Evolutionary conservation across 2,329 filamentous ascomycete species (phyloP).

Genomic region (Exserohilum rostratum): DNA sequence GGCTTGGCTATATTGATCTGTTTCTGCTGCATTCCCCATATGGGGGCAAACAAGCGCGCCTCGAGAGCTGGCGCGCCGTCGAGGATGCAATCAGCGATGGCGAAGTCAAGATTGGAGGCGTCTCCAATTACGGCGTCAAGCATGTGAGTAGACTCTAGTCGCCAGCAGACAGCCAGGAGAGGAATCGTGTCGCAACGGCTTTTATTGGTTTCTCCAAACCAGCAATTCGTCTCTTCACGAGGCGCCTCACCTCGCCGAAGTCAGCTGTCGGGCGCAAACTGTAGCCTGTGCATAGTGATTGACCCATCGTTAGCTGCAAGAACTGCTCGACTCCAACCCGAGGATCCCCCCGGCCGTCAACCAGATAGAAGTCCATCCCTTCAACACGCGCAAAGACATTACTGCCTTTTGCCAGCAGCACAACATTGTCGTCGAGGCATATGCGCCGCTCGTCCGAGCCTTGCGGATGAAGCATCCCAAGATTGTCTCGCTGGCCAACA

Average conservation of each 20-base stretch:
- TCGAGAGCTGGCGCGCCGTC: slow-evolving; percentile 77
- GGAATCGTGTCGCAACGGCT: neutral
- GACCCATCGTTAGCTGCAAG: slow-evolving; percentile 61
- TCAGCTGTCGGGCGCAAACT: neutral
- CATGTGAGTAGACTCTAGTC: slow-evolving; percentile 61
- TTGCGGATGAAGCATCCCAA: slow-evolving; percentile 71
- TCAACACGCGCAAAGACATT: slow-evolving; percentile 73
- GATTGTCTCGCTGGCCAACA: slow-evolving; percentile 66
- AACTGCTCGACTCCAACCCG: slow-evolving; percentile 68
- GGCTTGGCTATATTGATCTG: slow-evolving; percentile 76
- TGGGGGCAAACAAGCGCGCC: slow-evolving; percentile 69
- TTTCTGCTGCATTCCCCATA: slow-evolving; percentile 82
- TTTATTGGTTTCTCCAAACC: slow-evolving; percentile 7
- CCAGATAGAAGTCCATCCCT: slow-evolving; percentile 80
- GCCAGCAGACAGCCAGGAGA: slow-evolving; percentile 7
- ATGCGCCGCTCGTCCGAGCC: slow-evolving; percentile 76
- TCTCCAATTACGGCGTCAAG: slow-evolving; percentile 78
- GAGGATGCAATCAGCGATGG: slow-evolving; percentile 77
- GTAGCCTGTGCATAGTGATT: neutral
- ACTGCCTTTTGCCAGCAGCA: slow-evolving; percentile 69
- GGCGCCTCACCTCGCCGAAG: slow-evolving; percentile 5
- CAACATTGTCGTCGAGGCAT: slow-evolving; percentile 75
- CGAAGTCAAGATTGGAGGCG: slow-evolving; percentile 72
- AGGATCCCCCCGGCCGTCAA: slow-evolving; percentile 72
- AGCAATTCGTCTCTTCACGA: neutral